phyloP scores from a whole-genome alignment of 2,329 filamentous ascomycete genomes.

The Pseudogymnoascus sp. region DNA sequence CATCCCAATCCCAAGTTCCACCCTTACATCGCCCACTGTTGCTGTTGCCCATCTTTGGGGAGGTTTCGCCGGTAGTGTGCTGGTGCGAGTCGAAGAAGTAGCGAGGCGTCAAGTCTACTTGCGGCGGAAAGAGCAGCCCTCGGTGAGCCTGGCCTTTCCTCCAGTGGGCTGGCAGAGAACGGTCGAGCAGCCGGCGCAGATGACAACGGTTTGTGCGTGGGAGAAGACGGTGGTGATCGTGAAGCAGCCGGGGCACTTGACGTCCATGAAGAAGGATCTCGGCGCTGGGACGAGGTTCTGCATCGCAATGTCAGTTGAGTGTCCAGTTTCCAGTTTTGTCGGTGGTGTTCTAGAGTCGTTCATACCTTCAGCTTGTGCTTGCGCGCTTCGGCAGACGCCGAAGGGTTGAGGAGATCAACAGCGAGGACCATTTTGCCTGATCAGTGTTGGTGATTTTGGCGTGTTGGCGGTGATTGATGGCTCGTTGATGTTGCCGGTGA shows the following conservation, averaged over 20 bases:
- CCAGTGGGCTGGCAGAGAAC: slow-evolving; percentile 99
- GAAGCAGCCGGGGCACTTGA: slow-evolving; percentile 99
- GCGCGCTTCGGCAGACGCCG: slow-evolving; percentile 92
- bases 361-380: slow-evolving; percentile 99
- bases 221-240: slow-evolving; percentile 99
- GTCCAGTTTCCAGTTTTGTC: slow-evolving; percentile 4
- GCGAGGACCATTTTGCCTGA: slow-evolving; percentile 75
- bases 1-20: not conserved
- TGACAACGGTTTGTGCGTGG: slow-evolving; percentile 99
- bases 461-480: slow-evolving; percentile 7
- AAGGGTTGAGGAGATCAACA: slow-evolving; percentile 99
- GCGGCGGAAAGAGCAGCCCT: slow-evolving; percentile 99
- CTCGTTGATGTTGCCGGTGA: slow-evolving; percentile 6
- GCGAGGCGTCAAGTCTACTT: slow-evolving; percentile 67
- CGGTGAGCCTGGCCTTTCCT: slow-evolving; percentile 97
- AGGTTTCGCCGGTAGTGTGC: slow-evolving; percentile 19
- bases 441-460: slow-evolving; percentile 7
- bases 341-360: slow-evolving; percentile 16
- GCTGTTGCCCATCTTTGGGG: slow-evolving; percentile 7
- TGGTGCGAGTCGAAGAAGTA: slow-evolving; percentile 30
- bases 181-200: slow-evolving; percentile 99
- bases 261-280: slow-evolving; percentile 99
- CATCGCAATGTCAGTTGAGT: slow-evolving; percentile 17
- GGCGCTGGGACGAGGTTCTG: slow-evolving; percentile 91
- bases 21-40: slow-evolving; percentile 5